Percentiles rank a stretch among this genome's conserved stretches.
Conservation (phyloP, 1,284 basidiomycete genomes). For the Microbotryum saponariae region DNA sequence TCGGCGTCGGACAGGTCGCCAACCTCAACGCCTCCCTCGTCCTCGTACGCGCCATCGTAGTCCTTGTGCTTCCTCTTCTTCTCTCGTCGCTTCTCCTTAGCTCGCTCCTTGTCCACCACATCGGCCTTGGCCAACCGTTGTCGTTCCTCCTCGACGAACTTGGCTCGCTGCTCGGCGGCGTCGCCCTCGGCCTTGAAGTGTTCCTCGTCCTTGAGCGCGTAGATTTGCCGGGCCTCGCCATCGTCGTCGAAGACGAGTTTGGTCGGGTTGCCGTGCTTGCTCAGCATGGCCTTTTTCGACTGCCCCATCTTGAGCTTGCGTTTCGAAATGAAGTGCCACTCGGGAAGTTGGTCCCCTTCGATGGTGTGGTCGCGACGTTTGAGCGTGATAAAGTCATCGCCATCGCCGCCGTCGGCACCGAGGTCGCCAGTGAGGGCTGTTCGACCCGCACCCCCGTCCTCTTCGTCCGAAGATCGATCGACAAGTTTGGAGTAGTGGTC, state of each 20-base stretch:
- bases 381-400: conserved; percentile 85
- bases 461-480: conserved; percentile 53
- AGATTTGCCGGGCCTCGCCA: conserved; percentile 67
- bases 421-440: conserved; percentile 20
- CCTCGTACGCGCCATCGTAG: conserved; percentile 59
- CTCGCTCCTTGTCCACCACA: conserved; percentile 68
- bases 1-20: conserved; percentile 24
- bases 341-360: conserved; percentile 49
- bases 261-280: conserved; percentile 52
- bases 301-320: conserved; percentile 61
- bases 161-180: conserved; percentile 58
- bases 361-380: conserved; percentile 83
- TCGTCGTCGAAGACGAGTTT: conserved; percentile 79
- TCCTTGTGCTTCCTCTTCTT: conserved; percentile 79
- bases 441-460: conserved; percentile 33
- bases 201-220: conserved; percentile 62
- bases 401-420: conserved; percentile 43
- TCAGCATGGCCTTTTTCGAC: conserved; percentile 68
- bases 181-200: conserved; percentile 56
- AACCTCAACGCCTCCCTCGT: conserved; percentile 46
- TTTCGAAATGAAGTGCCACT: conserved; percentile 49
- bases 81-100: conserved; percentile 77
- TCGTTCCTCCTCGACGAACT: conserved; percentile 65
- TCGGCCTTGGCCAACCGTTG: conserved; percentile 63
- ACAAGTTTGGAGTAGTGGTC: conserved; percentile 85